These are phyloP conservation scores for Saturnispora serradocipensis DNA, from an alignment of 805 yeast genomes.

Conservation along the genomic window DNA sequence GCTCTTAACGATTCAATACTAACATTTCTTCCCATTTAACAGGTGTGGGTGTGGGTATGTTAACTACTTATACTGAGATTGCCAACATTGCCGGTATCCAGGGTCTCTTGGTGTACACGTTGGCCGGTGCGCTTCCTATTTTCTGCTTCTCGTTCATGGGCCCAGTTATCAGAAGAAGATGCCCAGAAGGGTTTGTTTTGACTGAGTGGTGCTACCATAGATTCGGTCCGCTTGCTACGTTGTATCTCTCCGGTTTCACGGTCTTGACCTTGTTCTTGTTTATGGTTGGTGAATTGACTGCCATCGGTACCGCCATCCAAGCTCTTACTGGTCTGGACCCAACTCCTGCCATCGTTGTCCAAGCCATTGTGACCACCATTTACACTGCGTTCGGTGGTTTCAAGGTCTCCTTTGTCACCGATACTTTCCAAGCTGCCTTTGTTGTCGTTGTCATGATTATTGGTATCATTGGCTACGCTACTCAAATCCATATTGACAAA, in stretches of 20 bases:
- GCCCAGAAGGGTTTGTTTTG: conserved; percentile 85
- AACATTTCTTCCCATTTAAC: conserved; percentile 10
- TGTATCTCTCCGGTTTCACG: conserved; percentile 73
- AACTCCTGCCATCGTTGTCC: conserved; percentile 72
- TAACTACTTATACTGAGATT: conserved; percentile 78
- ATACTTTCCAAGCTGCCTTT: conserved; percentile 71
- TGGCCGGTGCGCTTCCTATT: conserved; percentile 78
- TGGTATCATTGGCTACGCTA: conserved; percentile 72
- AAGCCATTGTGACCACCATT: conserved; percentile 78
- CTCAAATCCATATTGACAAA: conserved; percentile 48
- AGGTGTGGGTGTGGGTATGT: conserved; percentile 86
- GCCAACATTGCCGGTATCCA: conserved; percentile 82
- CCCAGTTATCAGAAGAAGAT: conserved; percentile 63
- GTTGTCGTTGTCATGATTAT: conserved; percentile 60
- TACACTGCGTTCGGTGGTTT: conserved; percentile 89
- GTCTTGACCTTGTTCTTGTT: conserved; percentile 76
- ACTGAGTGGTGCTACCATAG: conserved; percentile 92
- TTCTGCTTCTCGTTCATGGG: conserved; percentile 76
- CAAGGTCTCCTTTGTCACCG: conserved; percentile 79
- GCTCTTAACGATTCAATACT: conserved; percentile 1
- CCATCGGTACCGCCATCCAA: conserved; percentile 66
- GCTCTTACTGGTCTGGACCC: conserved; percentile 74
- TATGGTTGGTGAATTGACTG: conserved; percentile 81
- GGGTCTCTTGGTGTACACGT: conserved; percentile 72
- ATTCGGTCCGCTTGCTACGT: conserved; percentile 62